phyloP scores from a whole-genome alignment of 768 basidiomycete genomes.

The Ramaria sp. region DNA sequence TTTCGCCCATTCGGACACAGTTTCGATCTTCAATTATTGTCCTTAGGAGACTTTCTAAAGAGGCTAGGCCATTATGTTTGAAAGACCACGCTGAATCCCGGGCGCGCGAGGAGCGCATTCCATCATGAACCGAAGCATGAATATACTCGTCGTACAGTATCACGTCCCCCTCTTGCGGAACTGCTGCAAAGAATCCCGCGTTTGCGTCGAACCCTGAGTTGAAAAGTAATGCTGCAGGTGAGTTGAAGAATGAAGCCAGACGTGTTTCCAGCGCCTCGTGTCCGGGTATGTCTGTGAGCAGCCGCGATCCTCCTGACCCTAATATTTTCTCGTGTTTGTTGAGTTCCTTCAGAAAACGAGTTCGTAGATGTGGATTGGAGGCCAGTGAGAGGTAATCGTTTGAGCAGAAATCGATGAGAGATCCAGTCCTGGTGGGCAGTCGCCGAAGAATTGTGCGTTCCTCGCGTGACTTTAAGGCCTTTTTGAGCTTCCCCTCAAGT shows the following conservation, averaged over 20 bases:
- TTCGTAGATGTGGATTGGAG: conserved; percentile 42
- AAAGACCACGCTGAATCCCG: conserved; percentile 37
- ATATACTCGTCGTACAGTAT: conserved; percentile 80
- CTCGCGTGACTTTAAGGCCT: conserved; percentile 55
- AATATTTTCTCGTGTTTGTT: conserved; percentile 44
- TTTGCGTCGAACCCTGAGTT: conserved; percentile 94
- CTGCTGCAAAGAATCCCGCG: conserved; percentile 69
- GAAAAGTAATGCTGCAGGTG: conserved; percentile 67
- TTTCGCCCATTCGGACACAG: conserved; percentile 27
- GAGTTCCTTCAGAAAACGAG: conserved; percentile 47
- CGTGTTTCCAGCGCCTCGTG: conserved; percentile 68
- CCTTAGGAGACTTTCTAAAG: conserved; percentile 35
- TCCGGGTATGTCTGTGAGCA: conserved; percentile 66
- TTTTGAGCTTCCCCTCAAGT: conserved; percentile 30
- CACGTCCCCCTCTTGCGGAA: conserved; percentile 71
- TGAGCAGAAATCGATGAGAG: conserved; percentile 61
- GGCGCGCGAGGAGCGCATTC: conserved; percentile 52
- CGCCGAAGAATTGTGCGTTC: conserved; percentile 57
- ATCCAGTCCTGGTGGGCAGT: conserved; percentile 46
- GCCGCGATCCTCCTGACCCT: conserved; percentile 80
- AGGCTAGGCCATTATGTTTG: conserved; percentile 56
- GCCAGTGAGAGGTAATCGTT: conserved; percentile 91
- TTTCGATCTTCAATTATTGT: conserved; percentile 28
- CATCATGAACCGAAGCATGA: conserved; percentile 88
- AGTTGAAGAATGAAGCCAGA: conserved; percentile 50